Base-by-base conservation (phyloP, 257 asterid species). In the Nicotiana noctiflora region DNA sequence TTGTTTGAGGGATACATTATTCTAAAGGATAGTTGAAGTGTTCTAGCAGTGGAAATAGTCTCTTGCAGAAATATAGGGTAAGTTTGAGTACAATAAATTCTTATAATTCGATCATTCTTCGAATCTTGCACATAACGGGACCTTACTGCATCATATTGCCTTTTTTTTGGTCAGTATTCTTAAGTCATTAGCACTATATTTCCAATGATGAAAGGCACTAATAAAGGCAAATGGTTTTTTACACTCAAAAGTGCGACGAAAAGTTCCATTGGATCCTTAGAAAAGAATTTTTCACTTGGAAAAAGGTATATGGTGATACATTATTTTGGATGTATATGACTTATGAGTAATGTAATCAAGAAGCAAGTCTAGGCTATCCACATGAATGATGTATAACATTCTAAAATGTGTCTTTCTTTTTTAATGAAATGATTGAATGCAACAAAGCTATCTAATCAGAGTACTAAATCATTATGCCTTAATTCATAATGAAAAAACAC, bases 1-100 rank as follows among this genome's bases (percentile, higher is more conserved):
- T 40, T 40, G 11, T 40, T 40, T 2, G 49, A 40, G 12, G 12
- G 3, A 8, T 40, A 40, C 49, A 40, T 40, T 40, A 40, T 40
- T 40, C 0, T 40, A 40, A 40, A 8, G 12, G 3, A 40, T 40
- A 40, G 7, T 3, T 0, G 12, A 40, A 40, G 8, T 40, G 3
- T 40, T 40, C 3, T 8, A 40, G 1, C 0, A 12, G 3, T 40
- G 49, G 0, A 8, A 40, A 40, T 0, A 40, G 0, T 0, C 0
- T 40, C 3, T 1, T 7, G 0, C 2, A 37, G 0, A 37, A 37
- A 37, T 25, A 0, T 1, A 34, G 1, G 8, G 2, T 5, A 34
- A 34, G 1, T 0, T 1, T 5, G 7, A 6, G 8, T 34, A 34
- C 5, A 34, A 5, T 34, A 5, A 0, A 34, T 1, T 31, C 4